Evolutionary conservation across 768 basidiomycete genomes (phyloP).

Genomic region (Leccinum variicolor): DNA sequence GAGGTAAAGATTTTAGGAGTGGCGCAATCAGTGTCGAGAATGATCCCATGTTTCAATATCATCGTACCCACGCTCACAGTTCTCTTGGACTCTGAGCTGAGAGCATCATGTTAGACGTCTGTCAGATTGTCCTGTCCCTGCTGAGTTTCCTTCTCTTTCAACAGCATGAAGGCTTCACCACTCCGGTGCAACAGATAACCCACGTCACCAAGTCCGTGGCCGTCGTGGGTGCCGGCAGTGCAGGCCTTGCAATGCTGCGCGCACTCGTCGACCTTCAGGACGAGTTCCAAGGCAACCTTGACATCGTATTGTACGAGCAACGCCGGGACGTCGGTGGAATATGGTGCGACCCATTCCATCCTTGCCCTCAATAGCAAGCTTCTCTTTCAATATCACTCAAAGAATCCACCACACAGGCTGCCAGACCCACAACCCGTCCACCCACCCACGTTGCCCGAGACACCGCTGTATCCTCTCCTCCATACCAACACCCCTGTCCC

Average conservation of each 20-base stretch:
- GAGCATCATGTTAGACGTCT: constrained; percentile 10
- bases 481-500: constrained; percentile 55
- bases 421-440: constrained; percentile 31
- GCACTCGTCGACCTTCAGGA: constrained; percentile 46
- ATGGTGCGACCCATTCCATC: constrained; percentile 36
- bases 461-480: constrained; percentile 52
- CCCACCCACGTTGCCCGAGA: constrained; percentile 50
- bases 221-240: constrained; percentile 57
- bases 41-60: not conserved
- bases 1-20: not conserved
- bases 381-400: not conserved
- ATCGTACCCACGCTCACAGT: not conserved
- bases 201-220: constrained; percentile 44
- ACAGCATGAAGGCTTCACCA: not conserved
- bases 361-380: too few relatives aligned
- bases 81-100: not conserved
- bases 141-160: constrained; percentile 7
- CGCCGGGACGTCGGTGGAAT: constrained; percentile 52
- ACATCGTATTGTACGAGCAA: constrained; percentile 53
- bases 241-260: constrained; percentile 51
- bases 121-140: constrained; percentile 8
- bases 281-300: constrained; percentile 36
- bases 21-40: not conserved
- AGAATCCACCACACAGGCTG: constrained; percentile 23
- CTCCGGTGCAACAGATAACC: not conserved